These are phyloP conservation scores for Ceratocystis harringtonii DNA, from an alignment of 2,329 filamentous ascomycete genomes.

Conservation along the genomic window DNA sequence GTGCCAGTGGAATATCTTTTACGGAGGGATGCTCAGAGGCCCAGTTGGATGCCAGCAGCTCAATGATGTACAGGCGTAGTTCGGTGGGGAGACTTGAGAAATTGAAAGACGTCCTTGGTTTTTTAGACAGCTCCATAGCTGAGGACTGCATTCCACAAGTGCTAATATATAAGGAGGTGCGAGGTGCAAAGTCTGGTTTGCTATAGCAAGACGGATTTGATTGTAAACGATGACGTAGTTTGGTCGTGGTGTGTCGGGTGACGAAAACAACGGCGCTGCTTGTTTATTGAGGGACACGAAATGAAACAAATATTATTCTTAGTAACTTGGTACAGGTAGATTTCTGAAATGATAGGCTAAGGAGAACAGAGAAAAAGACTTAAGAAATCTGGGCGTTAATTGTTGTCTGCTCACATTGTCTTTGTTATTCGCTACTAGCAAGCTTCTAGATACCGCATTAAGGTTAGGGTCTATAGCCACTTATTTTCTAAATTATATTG, in stretches of 20 bases:
- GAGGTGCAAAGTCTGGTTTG: background rate
- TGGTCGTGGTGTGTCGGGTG: background rate
- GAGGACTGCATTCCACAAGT: background rate
- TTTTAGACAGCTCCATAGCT: background rate
- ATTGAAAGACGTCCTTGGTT: background rate
- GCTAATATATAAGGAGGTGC: background rate
- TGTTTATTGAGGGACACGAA: background rate
- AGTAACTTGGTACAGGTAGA: background rate
- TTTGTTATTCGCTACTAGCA: background rate
- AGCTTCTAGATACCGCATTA: background rate
- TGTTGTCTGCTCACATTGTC: background rate
- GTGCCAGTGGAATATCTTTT: background rate
- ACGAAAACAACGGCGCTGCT: background rate
- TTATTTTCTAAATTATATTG: background rate
- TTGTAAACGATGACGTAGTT: slow-evolving; percentile 1
- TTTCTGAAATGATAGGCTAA: too few species aligned
- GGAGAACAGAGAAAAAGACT: too few species aligned
- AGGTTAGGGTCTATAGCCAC: background rate
- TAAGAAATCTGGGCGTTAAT: background rate
- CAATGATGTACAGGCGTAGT: slow-evolving; percentile 7
- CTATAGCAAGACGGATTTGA: background rate
- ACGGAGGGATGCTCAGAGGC: slow-evolving; percentile 1
- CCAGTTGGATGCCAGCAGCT: background rate
- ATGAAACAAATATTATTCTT: background rate
- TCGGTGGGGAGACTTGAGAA: background rate